Base-by-base conservation (phyloP, 768 basidiomycete species). In the Hericium erinaceus region DNA sequence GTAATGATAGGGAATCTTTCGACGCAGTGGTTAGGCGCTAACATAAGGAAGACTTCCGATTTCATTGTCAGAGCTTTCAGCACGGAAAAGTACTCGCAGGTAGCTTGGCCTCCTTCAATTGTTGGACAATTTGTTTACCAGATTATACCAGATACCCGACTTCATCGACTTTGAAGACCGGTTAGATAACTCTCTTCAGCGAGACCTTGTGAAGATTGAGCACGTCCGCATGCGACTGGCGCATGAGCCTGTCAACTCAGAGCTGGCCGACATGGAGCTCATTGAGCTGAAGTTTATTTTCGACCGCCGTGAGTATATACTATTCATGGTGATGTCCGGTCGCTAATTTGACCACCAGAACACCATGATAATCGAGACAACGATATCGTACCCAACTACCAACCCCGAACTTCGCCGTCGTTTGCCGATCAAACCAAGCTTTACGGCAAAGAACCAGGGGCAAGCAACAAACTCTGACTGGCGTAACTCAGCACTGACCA, bases 281-380 rank as follows among this genome's bases (percentile, higher is more conserved):
- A 85, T 90, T 58, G 89, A 92, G 61, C 73, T 93, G 56, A 89
- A 88, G 66, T 89, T 92, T 66, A 81, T 89, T 65, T 87, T 89
- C 65, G 85, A 89, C 64, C 80, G 87, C 55, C 72, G 85, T 87
- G 62, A 58, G 81, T 74, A 10, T 74, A 11, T 40, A 55, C 39
- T 26, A 16, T 13, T 41, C 58, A 38, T n/a, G 22, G 39, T 40
- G 15, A 5, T 26, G 26, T 39, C 22, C 11, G 26, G 49, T 24
- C 22, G 8, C 26, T 46, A 3, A 33, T 41, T 58, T 12, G 38
- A 39, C n/a, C 24, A n/a, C 12, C 64, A 89, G 85, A 75, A 57
- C 88, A 93, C 61, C 77, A 85, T 56, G 93, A 95, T 69, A 95
- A 95, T 68, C 86, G 93, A 8, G 93, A 95, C 71, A 85, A 87